These are phyloP conservation scores for Cardamine occulta DNA, from an alignment of 345 rosid species.

Conservation along the genomic window DNA sequence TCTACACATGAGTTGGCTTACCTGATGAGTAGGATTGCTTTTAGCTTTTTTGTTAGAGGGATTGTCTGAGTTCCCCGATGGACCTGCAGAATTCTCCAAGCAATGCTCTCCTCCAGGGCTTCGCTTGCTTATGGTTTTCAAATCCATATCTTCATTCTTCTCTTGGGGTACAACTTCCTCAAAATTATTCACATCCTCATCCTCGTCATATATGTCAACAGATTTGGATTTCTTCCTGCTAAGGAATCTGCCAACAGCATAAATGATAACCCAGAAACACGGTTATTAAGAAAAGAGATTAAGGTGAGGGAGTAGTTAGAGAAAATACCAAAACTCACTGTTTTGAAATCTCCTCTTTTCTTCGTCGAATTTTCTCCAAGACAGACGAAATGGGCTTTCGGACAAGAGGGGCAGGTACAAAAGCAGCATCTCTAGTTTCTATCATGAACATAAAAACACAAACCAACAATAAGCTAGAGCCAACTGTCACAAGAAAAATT, in stretches of 20 bases:
- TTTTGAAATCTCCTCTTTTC: constrained; percentile 75
- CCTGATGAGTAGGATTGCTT: constrained; percentile 43
- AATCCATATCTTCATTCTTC: constrained; percentile 23
- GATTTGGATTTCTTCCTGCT: constrained; percentile 40
- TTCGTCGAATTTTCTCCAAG: constrained; percentile 78
- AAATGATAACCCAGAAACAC: constrained; percentile 7
- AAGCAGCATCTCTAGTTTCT: constrained; percentile 84
- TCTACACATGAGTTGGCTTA: neutral
- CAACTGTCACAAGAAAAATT: neutral
- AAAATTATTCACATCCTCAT: constrained; percentile 43
- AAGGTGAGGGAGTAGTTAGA: neutral
- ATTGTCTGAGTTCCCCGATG: constrained; percentile 39
- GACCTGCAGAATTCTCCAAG: constrained; percentile 40
- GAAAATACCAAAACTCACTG: constrained; percentile 51
- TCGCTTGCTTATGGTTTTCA: constrained; percentile 33
- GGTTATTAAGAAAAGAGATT: neutral
- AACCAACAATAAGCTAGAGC: constrained; percentile 7
- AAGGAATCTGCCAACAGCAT: constrained; percentile 47
- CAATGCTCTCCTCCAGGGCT: constrained; percentile 13
- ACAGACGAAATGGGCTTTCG: constrained; percentile 78
- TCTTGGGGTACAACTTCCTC: constrained; percentile 40
- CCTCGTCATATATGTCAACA: constrained; percentile 38
- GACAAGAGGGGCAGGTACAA: constrained; percentile 67
- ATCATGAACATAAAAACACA: constrained; percentile 20
- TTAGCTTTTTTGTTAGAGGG: constrained; percentile 37